phyloP scores from a whole-genome alignment of 2,329 filamentous ascomycete genomes.

The Diplocarpon mali region DNA sequence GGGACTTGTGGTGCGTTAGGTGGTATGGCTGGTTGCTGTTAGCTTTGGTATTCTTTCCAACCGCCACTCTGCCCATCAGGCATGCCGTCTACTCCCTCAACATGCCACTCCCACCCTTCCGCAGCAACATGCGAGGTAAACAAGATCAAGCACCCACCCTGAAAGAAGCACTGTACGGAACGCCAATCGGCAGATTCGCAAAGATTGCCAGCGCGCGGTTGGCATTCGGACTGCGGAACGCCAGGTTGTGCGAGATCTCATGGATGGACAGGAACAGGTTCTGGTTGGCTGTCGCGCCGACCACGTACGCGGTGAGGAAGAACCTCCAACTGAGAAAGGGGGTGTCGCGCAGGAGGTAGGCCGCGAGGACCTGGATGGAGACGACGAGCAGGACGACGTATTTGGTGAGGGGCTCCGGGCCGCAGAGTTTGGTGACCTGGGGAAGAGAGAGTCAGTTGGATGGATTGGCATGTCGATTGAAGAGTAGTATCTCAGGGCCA shows the following conservation, averaged over 20 bases:
- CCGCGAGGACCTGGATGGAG: constrained; percentile 65
- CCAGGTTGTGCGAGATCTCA: constrained; percentile 96
- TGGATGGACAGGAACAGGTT: constrained; percentile 98
- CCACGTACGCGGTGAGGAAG: constrained; percentile 76
- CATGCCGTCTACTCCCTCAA: background rate
- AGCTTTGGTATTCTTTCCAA: background rate
- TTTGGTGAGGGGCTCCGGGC: constrained; percentile 90
- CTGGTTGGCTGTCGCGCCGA: constrained; percentile 94
- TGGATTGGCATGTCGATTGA: no score
- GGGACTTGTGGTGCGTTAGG: constrained; percentile 96
- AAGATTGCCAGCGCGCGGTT: constrained; percentile 86
- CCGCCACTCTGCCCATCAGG: no score
- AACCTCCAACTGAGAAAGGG: constrained; percentile 76
- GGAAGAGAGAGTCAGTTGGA: constrained; percentile 3
- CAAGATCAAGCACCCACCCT: constrained; percentile 42
- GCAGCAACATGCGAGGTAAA: background rate
- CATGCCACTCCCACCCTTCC: background rate
- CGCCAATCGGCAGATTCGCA: constrained; percentile 88
- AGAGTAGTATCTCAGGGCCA: no score
- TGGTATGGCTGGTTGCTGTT: constrained; percentile 65
- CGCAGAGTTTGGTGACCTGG: constrained; percentile 92
- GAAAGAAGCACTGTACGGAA: constrained; percentile 95
- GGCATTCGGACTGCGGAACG: constrained; percentile 67
- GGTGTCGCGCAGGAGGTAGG: constrained; percentile 65
- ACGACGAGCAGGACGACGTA: constrained; percentile 83